phyloP scores from a whole-genome alignment of 805 yeast species.

The Nakazawaea ishiwadae region DNA sequence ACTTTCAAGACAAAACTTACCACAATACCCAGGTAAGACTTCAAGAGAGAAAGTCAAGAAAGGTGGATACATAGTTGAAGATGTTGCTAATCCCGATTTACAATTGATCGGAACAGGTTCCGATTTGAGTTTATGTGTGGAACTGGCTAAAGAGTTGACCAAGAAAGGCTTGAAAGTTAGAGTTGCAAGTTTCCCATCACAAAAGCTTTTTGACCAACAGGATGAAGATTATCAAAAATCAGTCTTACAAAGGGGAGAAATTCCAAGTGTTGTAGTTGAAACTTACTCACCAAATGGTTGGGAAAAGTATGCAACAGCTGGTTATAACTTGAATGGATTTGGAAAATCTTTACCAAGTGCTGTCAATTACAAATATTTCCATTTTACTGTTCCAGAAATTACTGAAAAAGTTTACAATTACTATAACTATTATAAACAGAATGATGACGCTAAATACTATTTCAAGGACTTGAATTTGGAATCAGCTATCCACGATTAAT shows the following conservation, averaged over 20 bases:
- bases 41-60: slow-evolving; percentile 17
- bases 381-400: slow-evolving; percentile 22
- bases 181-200: slow-evolving; percentile 28
- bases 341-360: slow-evolving; percentile 32
- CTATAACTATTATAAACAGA: slow-evolving; percentile 14
- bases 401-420: slow-evolving; percentile 26
- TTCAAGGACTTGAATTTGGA: slow-evolving; percentile 10
- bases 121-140: slow-evolving; percentile 24
- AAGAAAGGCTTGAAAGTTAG: slow-evolving; percentile 22
- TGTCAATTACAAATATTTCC: slow-evolving; percentile 27
- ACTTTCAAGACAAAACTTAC: slow-evolving; percentile 25
- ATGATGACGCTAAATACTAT: slow-evolving; percentile 4
- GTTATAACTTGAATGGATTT: slow-evolving; percentile 26
- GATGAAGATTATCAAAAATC: slow-evolving; percentile 22
- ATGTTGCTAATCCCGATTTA: slow-evolving; percentile 19
- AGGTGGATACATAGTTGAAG: slow-evolving; percentile 26
- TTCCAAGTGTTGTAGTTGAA: slow-evolving; percentile 28
- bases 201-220: slow-evolving; percentile 26
- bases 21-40: slow-evolving; percentile 22
- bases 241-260: slow-evolving; percentile 20
- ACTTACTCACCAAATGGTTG: slow-evolving; percentile 31
- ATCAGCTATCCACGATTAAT: slow-evolving; percentile 5
- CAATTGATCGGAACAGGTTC: slow-evolving; percentile 26
- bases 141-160: slow-evolving; percentile 21
- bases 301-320: slow-evolving; percentile 32